A percentile compares a stretch with the other conserved stretches of the same genome.
Evolutionary conservation across 164 flowering plant genomes (phyloP).

Genomic region (Macadamia tetraphylla): DNA sequence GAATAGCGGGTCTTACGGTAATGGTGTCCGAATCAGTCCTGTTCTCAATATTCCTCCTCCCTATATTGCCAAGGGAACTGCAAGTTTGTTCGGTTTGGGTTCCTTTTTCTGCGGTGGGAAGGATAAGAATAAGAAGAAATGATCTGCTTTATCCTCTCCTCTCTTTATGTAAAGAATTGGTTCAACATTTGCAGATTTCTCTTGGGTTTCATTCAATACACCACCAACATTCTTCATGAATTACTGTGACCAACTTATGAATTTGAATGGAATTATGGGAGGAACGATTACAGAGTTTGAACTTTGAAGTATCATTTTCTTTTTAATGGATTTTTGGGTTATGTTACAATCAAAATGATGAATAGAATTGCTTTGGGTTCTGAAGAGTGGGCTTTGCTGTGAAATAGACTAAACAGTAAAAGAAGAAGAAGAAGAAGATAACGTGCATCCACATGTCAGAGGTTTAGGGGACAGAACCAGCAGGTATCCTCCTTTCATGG

Average conservation of each 20-base stretch:
- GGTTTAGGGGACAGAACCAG: slow-evolving; percentile 33
- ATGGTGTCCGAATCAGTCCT: slow-evolving; percentile 50
- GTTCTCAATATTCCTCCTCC: slow-evolving; percentile 63
- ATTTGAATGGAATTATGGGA: not conserved
- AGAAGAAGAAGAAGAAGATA: not conserved
- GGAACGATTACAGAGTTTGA: slow-evolving; percentile 1
- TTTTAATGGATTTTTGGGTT: not conserved
- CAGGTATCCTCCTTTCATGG: slow-evolving; percentile 35
- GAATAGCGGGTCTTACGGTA: slow-evolving; percentile 39
- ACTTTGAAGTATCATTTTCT: not conserved
- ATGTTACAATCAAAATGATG: not conserved
- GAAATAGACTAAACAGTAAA: not conserved
- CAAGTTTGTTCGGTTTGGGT: slow-evolving; percentile 54
- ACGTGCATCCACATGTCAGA: slow-evolving; percentile 22
- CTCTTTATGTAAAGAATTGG: not conserved
- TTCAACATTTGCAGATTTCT: slow-evolving; percentile 4
- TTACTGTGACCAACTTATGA: not conserved
- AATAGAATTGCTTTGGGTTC: too few species aligned
- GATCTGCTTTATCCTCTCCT: slow-evolving; percentile 1
- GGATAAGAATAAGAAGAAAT: slow-evolving; percentile 54
- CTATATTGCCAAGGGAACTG: slow-evolving; percentile 49
- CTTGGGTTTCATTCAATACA: slow-evolving; percentile 14
- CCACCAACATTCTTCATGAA: not conserved
- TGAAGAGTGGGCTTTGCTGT: slow-evolving; percentile 2
- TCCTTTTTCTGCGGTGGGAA: slow-evolving; percentile 62